A percentile compares a stretch with the other conserved stretches of the same genome.
These are phyloP conservation scores for Puccinia polysora DNA, from an alignment of 1,284 basidiomycete species.

Conservation along the genomic window DNA sequence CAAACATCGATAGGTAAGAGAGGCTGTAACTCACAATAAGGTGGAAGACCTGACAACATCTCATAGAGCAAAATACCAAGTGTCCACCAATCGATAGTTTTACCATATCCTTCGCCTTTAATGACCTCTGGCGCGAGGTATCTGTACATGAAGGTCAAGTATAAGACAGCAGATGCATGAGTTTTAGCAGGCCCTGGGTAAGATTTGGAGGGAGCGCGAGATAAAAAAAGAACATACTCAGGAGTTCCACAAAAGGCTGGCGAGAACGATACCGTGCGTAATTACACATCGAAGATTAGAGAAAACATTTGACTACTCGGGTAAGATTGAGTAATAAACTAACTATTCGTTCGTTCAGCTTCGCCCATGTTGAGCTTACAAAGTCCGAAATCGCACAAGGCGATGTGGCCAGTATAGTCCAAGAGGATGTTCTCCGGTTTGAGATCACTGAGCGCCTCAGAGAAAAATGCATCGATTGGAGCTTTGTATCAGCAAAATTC, in stretches of 20 bases:
- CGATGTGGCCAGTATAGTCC: constrained; percentile 93
- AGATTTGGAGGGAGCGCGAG: not conserved
- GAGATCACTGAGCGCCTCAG: constrained; percentile 61
- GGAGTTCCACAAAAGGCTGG: constrained; percentile 43
- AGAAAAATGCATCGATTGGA: not conserved
- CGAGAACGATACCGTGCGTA: not conserved
- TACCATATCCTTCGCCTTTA: constrained; percentile 53
- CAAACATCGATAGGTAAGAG: not conserved
- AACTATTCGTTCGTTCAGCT: constrained; percentile 43
- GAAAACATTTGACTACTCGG: too few species aligned
- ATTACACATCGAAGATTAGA: not conserved
- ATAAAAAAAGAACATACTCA: constrained; percentile 14
- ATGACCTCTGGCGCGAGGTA: constrained; percentile 54
- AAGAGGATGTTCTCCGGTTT: constrained; percentile 97
- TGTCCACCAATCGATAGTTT: constrained; percentile 55
- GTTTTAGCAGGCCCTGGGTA: not conserved
- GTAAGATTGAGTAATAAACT: not conserved
- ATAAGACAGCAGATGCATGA: not conserved
- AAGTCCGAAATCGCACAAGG: constrained; percentile 92
- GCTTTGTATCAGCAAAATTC: not conserved
- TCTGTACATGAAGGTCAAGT: constrained; percentile 48
- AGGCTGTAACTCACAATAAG: constrained; percentile 49
- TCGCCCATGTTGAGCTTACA: constrained; percentile 79
- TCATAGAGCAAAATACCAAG: constrained; percentile 54
- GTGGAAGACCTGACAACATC: constrained; percentile 53